Evolutionary conservation across 371 early-diverging fungal genomes (phyloP).

Genomic region (Rhizopus delemar): DNA sequence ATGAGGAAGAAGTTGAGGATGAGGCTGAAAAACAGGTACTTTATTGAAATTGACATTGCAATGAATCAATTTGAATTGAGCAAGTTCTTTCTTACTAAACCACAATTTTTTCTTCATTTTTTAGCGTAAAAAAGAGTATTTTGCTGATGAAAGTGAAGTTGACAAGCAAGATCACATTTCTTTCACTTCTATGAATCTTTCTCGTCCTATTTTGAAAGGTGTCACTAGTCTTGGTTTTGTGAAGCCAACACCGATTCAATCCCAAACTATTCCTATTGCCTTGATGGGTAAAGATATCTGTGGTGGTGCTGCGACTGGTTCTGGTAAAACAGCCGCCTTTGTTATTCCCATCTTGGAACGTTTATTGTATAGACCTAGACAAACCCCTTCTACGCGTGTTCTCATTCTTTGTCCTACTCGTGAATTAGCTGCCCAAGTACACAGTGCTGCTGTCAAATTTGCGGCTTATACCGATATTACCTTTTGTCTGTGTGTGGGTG

Average conservation of each 20-base stretch:
- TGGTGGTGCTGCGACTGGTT: conserved; percentile 99
- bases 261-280: conserved; percentile 94
- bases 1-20: conserved; percentile 42
- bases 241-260: conserved; percentile 97
- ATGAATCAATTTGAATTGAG: not conserved
- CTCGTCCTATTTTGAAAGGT: conserved; percentile 93
- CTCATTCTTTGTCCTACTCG: conserved; percentile 99
- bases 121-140: conserved; percentile 74
- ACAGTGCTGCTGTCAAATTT: conserved; percentile 87
- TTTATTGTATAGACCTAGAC: conserved; percentile 85
- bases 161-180: conserved; percentile 58
- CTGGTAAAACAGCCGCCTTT: conserved; percentile 99
- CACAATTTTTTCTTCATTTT: not conserved
- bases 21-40: conserved; percentile 42
- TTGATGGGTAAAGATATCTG: conserved; percentile 98
- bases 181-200: conserved; percentile 89
- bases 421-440: conserved; percentile 98
- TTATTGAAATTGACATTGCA: not conserved
- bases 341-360: conserved; percentile 97
- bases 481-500: conserved; percentile 90
- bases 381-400: conserved; percentile 84
- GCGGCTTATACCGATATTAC: conserved; percentile 88
- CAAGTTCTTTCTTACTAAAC: not conserved
- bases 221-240: conserved; percentile 88
- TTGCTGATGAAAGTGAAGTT: conserved; percentile 67